Evolutionary conservation across 2,329 filamentous ascomycete genomes (phyloP).

Genomic region (Fusarium anguioides): DNA sequence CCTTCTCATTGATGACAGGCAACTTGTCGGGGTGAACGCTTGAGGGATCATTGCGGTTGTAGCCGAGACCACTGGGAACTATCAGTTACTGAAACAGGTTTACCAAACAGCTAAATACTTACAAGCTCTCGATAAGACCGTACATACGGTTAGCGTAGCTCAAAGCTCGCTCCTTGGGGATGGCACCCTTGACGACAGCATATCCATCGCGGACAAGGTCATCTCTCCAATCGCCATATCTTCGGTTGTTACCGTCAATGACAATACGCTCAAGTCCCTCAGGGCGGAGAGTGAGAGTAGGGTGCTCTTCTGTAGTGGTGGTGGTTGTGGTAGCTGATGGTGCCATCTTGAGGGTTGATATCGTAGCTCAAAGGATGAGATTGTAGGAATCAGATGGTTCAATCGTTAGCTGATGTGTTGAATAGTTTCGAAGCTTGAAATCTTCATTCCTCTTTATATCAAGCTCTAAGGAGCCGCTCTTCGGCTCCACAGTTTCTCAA

Average conservation of each 20-base stretch:
- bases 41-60: conserved; percentile 33
- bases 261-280: conserved; percentile 38
- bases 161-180: conserved; percentile 34
- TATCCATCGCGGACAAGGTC: conserved; percentile 39
- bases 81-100: background rate
- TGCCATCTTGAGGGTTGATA: conserved; percentile 7
- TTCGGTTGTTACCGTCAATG: conserved; percentile 31
- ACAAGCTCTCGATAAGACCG: conserved; percentile 40
- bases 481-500: background rate
- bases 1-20: conserved; percentile 54
- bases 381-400: background rate
- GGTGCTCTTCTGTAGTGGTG: conserved; percentile 18
- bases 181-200: conserved; percentile 36
- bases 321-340: conserved; percentile 18
- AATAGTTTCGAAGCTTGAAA: background rate
- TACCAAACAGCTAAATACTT: background rate
- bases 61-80: conserved; percentile 24
- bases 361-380: background rate
- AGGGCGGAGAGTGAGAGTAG: conserved; percentile 37
- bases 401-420: background rate
- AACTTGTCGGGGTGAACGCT: conserved; percentile 40
- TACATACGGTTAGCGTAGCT: conserved; percentile 43
- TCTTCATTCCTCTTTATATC: conserved; percentile 16
- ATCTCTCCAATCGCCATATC: conserved; percentile 42
- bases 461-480: background rate